Conservation (phyloP, 2,329 filamentous ascomycete species). For the Diaporthe citrichinensis region DNA sequence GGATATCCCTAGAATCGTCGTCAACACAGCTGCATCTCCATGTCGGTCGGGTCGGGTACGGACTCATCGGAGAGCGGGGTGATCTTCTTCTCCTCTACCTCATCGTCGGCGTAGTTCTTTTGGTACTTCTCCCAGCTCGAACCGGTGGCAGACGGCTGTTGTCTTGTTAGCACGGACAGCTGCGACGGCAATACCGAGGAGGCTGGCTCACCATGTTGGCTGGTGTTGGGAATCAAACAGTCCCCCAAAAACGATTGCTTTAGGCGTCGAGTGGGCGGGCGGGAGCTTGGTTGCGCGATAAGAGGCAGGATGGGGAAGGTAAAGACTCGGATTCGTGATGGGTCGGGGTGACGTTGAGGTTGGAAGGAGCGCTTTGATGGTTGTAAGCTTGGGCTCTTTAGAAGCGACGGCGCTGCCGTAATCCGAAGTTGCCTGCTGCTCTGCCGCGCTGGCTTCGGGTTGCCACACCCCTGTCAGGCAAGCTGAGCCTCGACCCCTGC, state of each 20-base stretch:
- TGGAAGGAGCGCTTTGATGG: conserved; percentile 28
- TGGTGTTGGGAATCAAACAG: conserved; percentile 41
- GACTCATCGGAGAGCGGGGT: conserved; percentile 93
- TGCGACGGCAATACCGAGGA: conserved; percentile 32
- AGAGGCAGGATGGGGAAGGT: conserved; percentile 43
- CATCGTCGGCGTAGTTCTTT: conserved; percentile 97
- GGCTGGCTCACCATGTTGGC: conserved; percentile 58
- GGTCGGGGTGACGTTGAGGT: conserved; percentile 33
- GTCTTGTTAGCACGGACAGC: conserved; percentile 50
- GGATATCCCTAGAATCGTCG: conserved; percentile 82
- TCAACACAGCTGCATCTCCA: conserved; percentile 32
- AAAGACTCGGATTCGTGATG: conserved; percentile 14
- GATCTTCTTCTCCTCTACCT: conserved; percentile 99
- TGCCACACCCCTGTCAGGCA: conserved; percentile 1
- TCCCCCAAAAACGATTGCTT: conserved; percentile 19
- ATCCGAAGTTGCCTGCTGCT: conserved; percentile 40
- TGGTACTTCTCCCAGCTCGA: conserved; percentile 98
- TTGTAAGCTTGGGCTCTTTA: conserved; percentile 20
- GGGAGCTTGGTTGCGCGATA: conserved; percentile 48
- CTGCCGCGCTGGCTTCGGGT: neutral
- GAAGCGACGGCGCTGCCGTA: conserved; percentile 40
- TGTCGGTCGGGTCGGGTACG: neutral
- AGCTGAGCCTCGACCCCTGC: conserved; percentile 6
- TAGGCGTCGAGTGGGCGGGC: conserved; percentile 39
- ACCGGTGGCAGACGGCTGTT: conserved; percentile 94